phyloP scores from a whole-genome alignment of 1,139 yeast genomes.

The Hansenula sp. region DNA sequence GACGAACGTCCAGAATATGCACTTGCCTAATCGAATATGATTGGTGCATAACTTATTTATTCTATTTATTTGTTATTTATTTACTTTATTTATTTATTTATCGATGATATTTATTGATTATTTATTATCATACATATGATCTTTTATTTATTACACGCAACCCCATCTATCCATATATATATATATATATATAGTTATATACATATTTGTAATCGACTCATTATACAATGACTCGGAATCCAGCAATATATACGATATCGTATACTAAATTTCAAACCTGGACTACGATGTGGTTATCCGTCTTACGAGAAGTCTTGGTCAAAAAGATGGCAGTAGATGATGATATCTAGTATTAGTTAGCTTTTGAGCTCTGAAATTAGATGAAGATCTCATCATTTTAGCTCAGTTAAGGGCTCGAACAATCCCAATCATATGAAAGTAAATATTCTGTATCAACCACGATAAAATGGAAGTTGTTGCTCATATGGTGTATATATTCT shows the following conservation, averaged over 20 bases:
- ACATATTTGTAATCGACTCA: conserved; percentile 2
- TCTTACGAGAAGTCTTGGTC: no score
- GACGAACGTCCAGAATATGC: conserved; percentile 39
- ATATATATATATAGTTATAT: not conserved
- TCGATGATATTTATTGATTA: conserved; percentile 7
- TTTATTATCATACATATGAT: not conserved
- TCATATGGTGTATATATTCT: not conserved
- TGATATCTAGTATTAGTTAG: no score
- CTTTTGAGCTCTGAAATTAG: no score
- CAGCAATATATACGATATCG: no score
- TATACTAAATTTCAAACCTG: no score
- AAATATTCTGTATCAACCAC: not conserved
- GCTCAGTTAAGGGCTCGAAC: no score
- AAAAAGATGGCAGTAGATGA: no score
- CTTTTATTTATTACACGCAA: no score
- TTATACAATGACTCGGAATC: no score
- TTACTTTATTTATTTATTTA: conserved; percentile 2
- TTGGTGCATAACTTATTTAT: not conserved
- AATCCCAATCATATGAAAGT: no score
- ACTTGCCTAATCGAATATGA: conserved; percentile 14
- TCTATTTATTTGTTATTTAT: conserved; percentile 6
- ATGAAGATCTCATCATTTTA: no score
- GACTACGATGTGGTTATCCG: no score
- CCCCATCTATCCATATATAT: not conserved
- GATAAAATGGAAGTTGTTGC: not conserved